These are phyloP conservation scores for Gossypium turneri DNA, from an alignment of 345 rosid genomes.

Conservation along the genomic window DNA sequence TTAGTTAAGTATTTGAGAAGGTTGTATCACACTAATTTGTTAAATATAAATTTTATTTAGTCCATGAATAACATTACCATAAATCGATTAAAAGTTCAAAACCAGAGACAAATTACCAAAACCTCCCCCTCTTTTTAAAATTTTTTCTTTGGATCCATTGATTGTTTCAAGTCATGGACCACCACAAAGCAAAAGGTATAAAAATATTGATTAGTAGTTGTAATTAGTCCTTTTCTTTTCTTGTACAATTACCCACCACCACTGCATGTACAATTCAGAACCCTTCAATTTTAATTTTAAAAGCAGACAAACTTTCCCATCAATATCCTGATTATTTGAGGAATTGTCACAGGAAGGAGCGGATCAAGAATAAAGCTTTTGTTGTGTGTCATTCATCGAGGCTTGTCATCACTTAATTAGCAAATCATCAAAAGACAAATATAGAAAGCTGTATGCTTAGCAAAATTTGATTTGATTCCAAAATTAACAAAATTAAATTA, in stretches of 20 bases:
- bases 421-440: not conserved
- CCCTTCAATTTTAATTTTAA: not conserved
- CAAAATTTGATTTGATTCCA: no score
- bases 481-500: no score
- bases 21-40: no score
- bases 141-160: not conserved
- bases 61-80: no score
- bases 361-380: constrained; percentile 2
- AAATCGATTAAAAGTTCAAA: no score
- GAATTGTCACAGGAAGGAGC: not conserved
- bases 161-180: constrained; percentile 1
- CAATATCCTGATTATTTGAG: not conserved
- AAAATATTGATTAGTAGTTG: no score
- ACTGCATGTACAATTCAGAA: not conserved
- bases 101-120: not conserved
- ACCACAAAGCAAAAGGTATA: not conserved
- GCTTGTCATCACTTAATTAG: not conserved
- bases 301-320: not conserved
- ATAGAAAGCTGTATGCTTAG: not conserved
- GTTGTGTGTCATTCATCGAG: not conserved
- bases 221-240: not conserved
- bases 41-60: no score
- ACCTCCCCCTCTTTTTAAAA: not conserved
- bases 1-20: no score
- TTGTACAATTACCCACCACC: not conserved